Conservation (phyloP, 805 yeast genomes). For the Ogataea sp. region DNA sequence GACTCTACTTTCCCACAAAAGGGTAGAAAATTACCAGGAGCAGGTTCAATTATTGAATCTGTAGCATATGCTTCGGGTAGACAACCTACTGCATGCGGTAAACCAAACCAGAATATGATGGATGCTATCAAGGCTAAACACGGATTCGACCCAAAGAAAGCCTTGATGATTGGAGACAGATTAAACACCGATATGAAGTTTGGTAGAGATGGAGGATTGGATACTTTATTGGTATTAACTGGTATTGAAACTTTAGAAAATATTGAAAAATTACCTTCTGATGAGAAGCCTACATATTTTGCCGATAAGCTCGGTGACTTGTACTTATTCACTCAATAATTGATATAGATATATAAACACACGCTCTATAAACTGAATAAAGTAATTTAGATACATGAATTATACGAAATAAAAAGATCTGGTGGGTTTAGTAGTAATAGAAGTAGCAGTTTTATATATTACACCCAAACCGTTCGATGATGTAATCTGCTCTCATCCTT, state of each 20-base stretch:
- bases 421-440: too few relatives aligned
- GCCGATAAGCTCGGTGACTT: slow-evolving; percentile 73
- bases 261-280: slow-evolving; percentile 33
- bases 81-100: slow-evolving; percentile 85
- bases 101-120: slow-evolving; percentile 87
- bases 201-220: slow-evolving; percentile 81
- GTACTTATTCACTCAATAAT: slow-evolving; percentile 35
- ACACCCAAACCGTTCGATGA: too few relatives aligned
- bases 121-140: slow-evolving; percentile 72
- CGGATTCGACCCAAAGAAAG: slow-evolving; percentile 44
- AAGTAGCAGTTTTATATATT: too few relatives aligned
- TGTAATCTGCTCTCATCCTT: too few relatives aligned
- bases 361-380: background rate
- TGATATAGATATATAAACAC: background rate
- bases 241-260: slow-evolving; percentile 80
- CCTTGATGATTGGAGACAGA: slow-evolving; percentile 94
- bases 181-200: slow-evolving; percentile 92
- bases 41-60: slow-evolving; percentile 83
- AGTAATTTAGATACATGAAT: too few relatives aligned
- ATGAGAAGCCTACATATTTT: slow-evolving; percentile 54
- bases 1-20: slow-evolving; percentile 92
- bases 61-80: slow-evolving; percentile 73
- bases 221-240: slow-evolving; percentile 79
- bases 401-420: too few relatives aligned
- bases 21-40: slow-evolving; percentile 85